Base-by-base conservation (phyloP, 148 eudicot species). In the Rhododendron kiyosumense region DNA sequence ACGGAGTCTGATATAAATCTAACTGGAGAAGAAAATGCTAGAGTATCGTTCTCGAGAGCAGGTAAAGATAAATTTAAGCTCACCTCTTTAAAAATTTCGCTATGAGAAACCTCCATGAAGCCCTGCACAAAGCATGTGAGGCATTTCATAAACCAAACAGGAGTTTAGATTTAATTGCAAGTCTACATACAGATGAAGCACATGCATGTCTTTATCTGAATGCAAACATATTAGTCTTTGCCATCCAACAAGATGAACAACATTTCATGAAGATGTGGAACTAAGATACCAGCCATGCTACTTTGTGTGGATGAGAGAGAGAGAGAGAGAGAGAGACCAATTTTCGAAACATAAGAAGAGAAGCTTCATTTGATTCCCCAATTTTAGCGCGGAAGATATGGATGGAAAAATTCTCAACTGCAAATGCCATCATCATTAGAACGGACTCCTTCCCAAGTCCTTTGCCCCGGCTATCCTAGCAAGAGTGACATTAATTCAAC, bases 361-460 rank as follows among this genome's bases (percentile, higher is more conserved):
- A 96, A 74, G 97, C 91, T 85, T 88, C 89, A 87, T 96, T 96
- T 85, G 96, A 90, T 83, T 93, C 95, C 85, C 98, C 99, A 79
- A 96, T 95, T 91, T 95, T 96, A 76, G 89, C 99, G 49, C 93
- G 91, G 84, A 96, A 96, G 38, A 86, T 85, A 79, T 90, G 91
- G 90, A 94, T 94, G 84, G 90, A 89, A 67, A 92, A 88, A 59
- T 90, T 93, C 88, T 94, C 91, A 74, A 91, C 83, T 82, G 95
- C 95, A 88, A 92, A 95, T 20, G 90, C 87, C 93, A 96, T 92
- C 99, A 96, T 95, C 95, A 96, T 92, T 86, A 94, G 79, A 69
- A 94, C 94, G n/a, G 99, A 90, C 89, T 94, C 95, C 90, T 93
- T 95, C 81, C 97, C 99, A 54, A 96, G 93, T 83, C 98, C 98